Conservation (phyloP, 352 stramenopile genomes). For the Globisporangium cystogenes region DNA sequence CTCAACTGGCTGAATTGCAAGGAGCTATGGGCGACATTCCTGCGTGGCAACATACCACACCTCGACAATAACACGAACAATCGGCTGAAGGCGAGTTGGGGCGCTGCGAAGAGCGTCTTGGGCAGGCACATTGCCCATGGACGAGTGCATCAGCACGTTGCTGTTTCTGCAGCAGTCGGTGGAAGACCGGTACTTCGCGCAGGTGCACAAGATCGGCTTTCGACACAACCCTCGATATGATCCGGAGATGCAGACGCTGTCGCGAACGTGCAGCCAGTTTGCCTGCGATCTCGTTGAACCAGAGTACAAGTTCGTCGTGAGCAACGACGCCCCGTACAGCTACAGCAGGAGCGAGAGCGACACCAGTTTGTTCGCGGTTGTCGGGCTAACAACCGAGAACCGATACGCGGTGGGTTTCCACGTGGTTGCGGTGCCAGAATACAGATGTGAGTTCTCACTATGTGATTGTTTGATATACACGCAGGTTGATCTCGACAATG, state of each 20-base stretch:
- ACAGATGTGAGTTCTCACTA: no score
- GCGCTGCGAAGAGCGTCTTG: not conserved
- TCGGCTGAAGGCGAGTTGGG: not conserved
- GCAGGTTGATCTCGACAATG: not conserved
- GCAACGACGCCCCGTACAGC: no score
- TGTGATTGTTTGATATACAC: no score
- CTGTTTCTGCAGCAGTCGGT: not conserved
- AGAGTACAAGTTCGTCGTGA: not conserved
- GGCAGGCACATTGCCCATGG: not conserved
- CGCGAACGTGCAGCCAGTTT: not conserved
- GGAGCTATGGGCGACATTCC: not conserved
- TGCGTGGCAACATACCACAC: not conserved
- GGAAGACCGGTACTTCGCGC: not conserved
- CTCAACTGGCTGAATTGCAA: not conserved
- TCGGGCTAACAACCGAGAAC: no score
- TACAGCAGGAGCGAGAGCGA: no score
- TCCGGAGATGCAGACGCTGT: not conserved
- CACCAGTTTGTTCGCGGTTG: no score
- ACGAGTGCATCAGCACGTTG: not conserved
- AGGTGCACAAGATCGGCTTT: not conserved
- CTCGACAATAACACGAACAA: conserved; percentile 1
- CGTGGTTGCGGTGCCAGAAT: no score
- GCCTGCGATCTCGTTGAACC: not conserved
- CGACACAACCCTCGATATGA: not conserved
- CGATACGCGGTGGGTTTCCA: no score